Evolutionary conservation across 2,329 filamentous ascomycete genomes (phyloP).

Genomic region (Ophiostoma australiae): DNA sequence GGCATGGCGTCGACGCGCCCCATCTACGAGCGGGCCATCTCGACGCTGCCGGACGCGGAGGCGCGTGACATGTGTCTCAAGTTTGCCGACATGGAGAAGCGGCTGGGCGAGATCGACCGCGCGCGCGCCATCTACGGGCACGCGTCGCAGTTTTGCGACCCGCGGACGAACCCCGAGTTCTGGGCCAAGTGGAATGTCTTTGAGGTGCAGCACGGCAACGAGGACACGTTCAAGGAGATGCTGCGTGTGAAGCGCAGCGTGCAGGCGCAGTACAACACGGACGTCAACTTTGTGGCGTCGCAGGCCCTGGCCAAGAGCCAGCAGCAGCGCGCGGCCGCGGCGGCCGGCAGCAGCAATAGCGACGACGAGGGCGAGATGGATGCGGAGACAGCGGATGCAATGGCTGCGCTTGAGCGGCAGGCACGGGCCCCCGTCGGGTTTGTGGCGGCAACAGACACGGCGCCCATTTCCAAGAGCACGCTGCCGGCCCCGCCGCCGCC

Average conservation of each 20-base stretch:
- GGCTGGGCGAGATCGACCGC: slow-evolving; percentile 67
- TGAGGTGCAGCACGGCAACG: slow-evolving; percentile 96
- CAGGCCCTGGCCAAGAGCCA: slow-evolving; percentile 84
- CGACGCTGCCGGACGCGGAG: slow-evolving; percentile 85
- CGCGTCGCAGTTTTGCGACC: slow-evolving; percentile 95
- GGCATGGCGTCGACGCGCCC: slow-evolving; percentile 88
- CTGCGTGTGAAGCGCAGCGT: slow-evolving; percentile 94
- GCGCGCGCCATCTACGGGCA: slow-evolving; percentile 94
- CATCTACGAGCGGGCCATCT: slow-evolving; percentile 94
- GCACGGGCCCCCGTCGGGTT: slow-evolving; percentile 86
- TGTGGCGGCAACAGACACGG: slow-evolving; percentile 75
- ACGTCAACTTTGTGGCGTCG: slow-evolving; percentile 96
- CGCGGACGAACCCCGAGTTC: slow-evolving; percentile 80
- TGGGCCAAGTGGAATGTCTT: slow-evolving; percentile 98
- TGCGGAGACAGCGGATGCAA: slow-evolving; percentile 63
- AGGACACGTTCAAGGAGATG: slow-evolving; percentile 99
- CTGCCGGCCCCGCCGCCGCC: slow-evolving; percentile 36
- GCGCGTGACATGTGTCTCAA: slow-evolving; percentile 98
- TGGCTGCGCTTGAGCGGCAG: slow-evolving; percentile 83
- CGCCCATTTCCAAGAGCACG: slow-evolving; percentile 36
- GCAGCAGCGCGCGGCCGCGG: slow-evolving; percentile 39
- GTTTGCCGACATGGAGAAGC: slow-evolving; percentile 67
- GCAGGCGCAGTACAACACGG: slow-evolving; percentile 96
- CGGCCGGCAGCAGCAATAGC: slow-evolving; percentile 35
- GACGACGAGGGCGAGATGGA: slow-evolving; percentile 43